A percentile compares a stretch with the other conserved stretches of the same genome.
Evolutionary conservation across 78 protist species (phyloP).

Genomic region (Protostelium mycophagum): DNA sequence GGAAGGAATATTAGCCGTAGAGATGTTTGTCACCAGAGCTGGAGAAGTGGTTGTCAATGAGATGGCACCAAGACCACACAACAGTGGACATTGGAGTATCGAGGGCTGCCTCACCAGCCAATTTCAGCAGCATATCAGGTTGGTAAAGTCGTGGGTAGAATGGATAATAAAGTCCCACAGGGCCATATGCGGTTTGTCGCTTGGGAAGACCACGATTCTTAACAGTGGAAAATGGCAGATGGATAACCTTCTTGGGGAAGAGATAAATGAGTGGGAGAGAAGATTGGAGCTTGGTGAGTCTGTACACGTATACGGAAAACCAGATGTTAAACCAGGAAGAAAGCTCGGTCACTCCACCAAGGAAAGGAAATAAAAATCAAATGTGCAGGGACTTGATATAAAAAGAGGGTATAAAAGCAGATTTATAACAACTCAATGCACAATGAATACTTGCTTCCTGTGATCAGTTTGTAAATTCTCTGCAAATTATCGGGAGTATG

Average conservation of each 20-base stretch:
- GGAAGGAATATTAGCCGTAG: conserved; percentile 81
- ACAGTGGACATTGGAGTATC: conserved; percentile 90
- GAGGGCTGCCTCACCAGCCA: conserved; percentile 83
- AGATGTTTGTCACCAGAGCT: conserved; percentile 54
- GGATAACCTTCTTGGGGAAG: conserved; percentile 50
- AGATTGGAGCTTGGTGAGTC: conserved; percentile 15
- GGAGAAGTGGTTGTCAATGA: conserved; percentile 80
- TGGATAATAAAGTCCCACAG: conserved; percentile 23
- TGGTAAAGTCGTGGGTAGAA: conserved; percentile 40
- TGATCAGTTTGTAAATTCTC: too few species aligned
- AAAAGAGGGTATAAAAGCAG: too few species aligned
- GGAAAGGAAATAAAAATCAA: not conserved
- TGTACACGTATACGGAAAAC: conserved; percentile 81
- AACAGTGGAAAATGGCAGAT: not conserved
- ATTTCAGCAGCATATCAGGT: conserved; percentile 84
- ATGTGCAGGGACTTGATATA: too few species aligned
- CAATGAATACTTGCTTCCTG: too few species aligned
- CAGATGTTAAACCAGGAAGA: conserved; percentile 52
- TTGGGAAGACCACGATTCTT: conserved; percentile 7
- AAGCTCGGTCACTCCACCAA: conserved; percentile 85
- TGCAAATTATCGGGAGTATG: too few species aligned
- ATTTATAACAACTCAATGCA: too few species aligned
- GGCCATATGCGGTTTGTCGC: conserved; percentile 12
- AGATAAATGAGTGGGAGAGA: conserved; percentile 50
- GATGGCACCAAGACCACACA: conserved; percentile 93